Conservation (phyloP, 2,329 filamentous ascomycete species). For the Talaromyces marneffei region DNA sequence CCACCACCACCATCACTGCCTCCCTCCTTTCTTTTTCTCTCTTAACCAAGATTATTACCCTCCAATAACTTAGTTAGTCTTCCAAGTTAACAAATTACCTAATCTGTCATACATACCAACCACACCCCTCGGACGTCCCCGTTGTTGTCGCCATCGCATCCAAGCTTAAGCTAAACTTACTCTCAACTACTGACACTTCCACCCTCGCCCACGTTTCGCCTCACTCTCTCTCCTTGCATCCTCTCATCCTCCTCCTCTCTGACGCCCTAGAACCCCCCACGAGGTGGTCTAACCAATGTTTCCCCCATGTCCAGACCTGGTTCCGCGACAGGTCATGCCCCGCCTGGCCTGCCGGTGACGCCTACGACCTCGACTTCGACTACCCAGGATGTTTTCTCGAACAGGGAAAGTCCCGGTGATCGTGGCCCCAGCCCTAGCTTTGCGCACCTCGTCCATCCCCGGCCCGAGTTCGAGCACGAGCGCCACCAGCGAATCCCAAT, state of each 20-base stretch:
- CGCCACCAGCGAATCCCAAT: slow-evolving; percentile 13
- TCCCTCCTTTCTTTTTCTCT: not conserved
- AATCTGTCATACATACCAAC: not conserved
- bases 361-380: slow-evolving; percentile 26
- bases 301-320: slow-evolving; percentile 47
- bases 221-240: not conserved
- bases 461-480: slow-evolving; percentile 18
- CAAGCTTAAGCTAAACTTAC: slow-evolving; percentile 2
- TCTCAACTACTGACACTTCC: slow-evolving; percentile 8
- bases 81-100: not conserved
- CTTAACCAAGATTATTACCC: not conserved
- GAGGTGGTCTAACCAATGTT: slow-evolving; percentile 43
- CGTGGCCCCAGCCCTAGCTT: slow-evolving; percentile 30
- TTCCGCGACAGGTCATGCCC: slow-evolving; percentile 38
- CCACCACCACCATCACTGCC: not conserved
- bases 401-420: slow-evolving; percentile 25
- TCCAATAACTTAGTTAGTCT: not conserved
- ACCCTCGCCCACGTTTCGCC: slow-evolving; percentile 2
- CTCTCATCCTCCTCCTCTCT: not conserved
- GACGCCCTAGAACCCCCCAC: slow-evolving; percentile 9
- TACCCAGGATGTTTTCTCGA: slow-evolving; percentile 21
- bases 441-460: slow-evolving; percentile 23
- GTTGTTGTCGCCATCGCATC: slow-evolving; percentile 1
- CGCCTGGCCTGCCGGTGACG: slow-evolving; percentile 42
- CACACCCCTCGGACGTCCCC: not conserved